Conservation (phyloP, 208 protist genomes). For the Trypanosoma rangeli region DNA sequence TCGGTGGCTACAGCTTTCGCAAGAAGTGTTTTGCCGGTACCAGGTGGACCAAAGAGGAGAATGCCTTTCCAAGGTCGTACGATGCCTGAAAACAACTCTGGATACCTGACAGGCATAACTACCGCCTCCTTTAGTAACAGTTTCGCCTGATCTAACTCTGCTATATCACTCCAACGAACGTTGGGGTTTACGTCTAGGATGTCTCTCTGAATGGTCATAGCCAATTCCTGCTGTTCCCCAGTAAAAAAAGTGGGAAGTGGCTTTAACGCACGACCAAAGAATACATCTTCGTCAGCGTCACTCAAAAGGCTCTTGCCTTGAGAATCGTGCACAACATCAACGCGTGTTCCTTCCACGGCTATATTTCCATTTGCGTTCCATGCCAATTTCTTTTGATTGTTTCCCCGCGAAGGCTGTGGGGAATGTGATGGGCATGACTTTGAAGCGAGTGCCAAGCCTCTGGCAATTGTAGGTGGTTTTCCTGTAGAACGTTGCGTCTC, state of each 20-base stretch:
- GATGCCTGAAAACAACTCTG: constrained; percentile 90
- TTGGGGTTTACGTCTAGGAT: constrained; percentile 89
- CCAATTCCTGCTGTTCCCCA: constrained; percentile 76
- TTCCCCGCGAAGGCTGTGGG: neutral
- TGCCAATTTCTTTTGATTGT: neutral
- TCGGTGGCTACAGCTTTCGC: constrained; percentile 96
- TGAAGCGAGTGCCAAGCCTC: constrained; percentile 20
- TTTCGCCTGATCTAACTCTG: constrained; percentile 91
- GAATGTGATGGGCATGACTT: constrained; percentile 1
- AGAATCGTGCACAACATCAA: constrained; percentile 3
- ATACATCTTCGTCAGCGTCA: constrained; percentile 28
- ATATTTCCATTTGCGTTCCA: constrained; percentile 10
- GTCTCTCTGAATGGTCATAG: constrained; percentile 77
- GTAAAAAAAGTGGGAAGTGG: constrained; percentile 79
- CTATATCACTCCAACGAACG: constrained; percentile 92
- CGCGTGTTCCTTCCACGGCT: constrained; percentile 27
- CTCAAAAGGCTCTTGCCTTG: neutral
- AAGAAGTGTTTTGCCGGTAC: constrained; percentile 98
- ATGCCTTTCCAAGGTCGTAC: constrained; percentile 96
- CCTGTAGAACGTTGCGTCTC: constrained; percentile 4
- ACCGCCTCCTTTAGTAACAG: constrained; percentile 93
- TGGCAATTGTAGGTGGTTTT: neutral
- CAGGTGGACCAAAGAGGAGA: constrained; percentile 96
- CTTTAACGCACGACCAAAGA: constrained; percentile 61
- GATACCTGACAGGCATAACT: constrained; percentile 91